Evolutionary conservation across 768 basidiomycete genomes (phyloP).

Genomic region (Boletellus sp.): DNA sequence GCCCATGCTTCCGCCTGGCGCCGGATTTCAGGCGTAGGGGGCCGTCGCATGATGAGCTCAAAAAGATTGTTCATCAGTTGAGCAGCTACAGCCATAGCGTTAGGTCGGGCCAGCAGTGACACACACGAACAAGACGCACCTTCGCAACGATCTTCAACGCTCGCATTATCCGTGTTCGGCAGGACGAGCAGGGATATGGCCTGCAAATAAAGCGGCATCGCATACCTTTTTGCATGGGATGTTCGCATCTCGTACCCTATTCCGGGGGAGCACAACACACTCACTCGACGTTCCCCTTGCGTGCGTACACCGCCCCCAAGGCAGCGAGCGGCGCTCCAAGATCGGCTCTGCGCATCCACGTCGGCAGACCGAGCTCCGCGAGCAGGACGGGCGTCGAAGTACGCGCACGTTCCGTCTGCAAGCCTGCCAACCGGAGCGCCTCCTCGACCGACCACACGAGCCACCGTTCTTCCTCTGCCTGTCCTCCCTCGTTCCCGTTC

Average conservation of each 20-base stretch:
- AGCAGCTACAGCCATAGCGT: conserved; percentile 32
- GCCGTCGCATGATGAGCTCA: conserved; percentile 36
- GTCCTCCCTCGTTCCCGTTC: conserved; percentile 25
- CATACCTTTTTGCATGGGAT: conserved; percentile 41
- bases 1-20: conserved; percentile 61
- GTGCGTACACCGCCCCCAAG: conserved; percentile 58
- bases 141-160: conserved; percentile 53
- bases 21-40: conserved; percentile 35
- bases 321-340: conserved; percentile 67
- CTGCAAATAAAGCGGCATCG: conserved; percentile 62
- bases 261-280: conserved; percentile 2
- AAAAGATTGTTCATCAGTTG: conserved; percentile 49
- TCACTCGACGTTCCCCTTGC: conserved; percentile 47
- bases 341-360: conserved; percentile 57
- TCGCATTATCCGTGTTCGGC: conserved; percentile 25
- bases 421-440: conserved; percentile 29
- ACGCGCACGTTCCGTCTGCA: conserved; percentile 1
- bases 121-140: conserved; percentile 34
- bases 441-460: conserved; percentile 44
- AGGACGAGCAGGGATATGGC: conserved; percentile 61
- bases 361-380: conserved; percentile 53
- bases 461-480: conserved; percentile 40
- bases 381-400: conserved; percentile 30
- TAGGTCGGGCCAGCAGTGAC: background rate
- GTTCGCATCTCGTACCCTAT: background rate